Evolutionary conservation across 139 green algal genomes (phyloP).

Genomic region (Pycnococcus provasolii): DNA sequence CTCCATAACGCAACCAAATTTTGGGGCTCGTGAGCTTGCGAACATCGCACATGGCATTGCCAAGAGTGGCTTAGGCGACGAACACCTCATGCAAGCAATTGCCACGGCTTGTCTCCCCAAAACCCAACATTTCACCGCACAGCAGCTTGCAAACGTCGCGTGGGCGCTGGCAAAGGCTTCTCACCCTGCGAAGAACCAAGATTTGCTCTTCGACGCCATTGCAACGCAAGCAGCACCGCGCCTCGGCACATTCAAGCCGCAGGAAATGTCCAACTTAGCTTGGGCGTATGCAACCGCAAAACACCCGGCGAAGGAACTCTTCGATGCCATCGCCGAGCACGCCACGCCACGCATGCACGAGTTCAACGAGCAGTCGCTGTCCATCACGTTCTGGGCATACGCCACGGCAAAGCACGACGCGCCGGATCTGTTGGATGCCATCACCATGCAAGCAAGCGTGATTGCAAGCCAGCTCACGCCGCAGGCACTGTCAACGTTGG

Average conservation of each 20-base stretch:
- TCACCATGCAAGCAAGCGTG: not conserved
- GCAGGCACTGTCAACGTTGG: slow-evolving; percentile 14
- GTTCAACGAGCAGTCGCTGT: slow-evolving; percentile 18
- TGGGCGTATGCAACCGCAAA: slow-evolving; percentile 16
- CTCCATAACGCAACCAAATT: not conserved
- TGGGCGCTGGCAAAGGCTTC: slow-evolving; percentile 28
- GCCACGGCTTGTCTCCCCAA: not conserved
- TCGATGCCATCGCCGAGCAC: slow-evolving; percentile 1
- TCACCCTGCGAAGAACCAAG: not conserved
- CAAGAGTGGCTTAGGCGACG: slow-evolving; percentile 14
- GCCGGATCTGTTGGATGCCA: not conserved
- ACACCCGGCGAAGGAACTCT: slow-evolving; percentile 4
- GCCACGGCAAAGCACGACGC: not conserved
- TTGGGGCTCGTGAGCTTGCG: slow-evolving; percentile 23
- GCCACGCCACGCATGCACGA: not conserved
- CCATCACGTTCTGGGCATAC: not conserved
- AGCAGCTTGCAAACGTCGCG: slow-evolving; percentile 27
- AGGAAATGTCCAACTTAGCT: slow-evolving; percentile 18
- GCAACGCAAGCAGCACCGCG: not conserved
- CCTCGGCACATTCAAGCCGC: slow-evolving; percentile 13
- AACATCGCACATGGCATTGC: slow-evolving; percentile 25
- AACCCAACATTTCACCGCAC: slow-evolving; percentile 11
- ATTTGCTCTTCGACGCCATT: slow-evolving; percentile 7
- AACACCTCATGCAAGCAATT: slow-evolving; percentile 5
- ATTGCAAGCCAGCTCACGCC: not conserved